Conservation (phyloP, 1,139 yeast species). For the Yamadazyma jaroonii region DNA sequence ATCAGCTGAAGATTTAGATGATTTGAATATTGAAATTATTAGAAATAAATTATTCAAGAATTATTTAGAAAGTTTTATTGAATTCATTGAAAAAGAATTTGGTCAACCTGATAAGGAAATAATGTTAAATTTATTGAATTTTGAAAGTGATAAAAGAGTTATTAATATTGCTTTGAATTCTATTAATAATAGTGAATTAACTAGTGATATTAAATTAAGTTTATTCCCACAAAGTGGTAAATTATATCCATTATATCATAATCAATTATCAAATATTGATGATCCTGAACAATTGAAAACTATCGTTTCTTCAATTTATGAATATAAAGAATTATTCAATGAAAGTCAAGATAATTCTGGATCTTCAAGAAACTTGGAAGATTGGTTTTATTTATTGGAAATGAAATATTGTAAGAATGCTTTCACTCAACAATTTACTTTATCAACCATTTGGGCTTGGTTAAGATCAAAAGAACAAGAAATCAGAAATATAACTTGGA, state of each 20-base stretch:
- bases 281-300: conserved; percentile 82
- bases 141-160: conserved; percentile 94
- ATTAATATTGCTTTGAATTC: conserved; percentile 91
- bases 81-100: conserved; percentile 58
- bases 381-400: conserved; percentile 88
- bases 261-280: conserved; percentile 69
- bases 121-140: conserved; percentile 72
- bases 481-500: conserved; percentile 95
- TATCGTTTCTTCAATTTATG: conserved; percentile 71
- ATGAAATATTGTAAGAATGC: conserved; percentile 92
- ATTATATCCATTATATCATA: conserved; percentile 73
- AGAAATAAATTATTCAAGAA: conserved; percentile 91
- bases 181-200: conserved; percentile 69
- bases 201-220: conserved; percentile 63
- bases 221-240: conserved; percentile 81
- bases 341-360: conserved; percentile 53
- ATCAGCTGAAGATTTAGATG: conserved; percentile 92
- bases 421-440: conserved; percentile 93
- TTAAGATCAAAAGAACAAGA: conserved; percentile 95
- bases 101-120: conserved; percentile 78
- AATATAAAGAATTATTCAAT: conserved; percentile 66
- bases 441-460: conserved; percentile 95
- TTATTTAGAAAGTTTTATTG: conserved; percentile 82
- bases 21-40: conserved; percentile 89
- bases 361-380: conserved; percentile 67